Evolutionary conservation across 768 basidiomycete genomes (phyloP).

Genomic region (Cubamyces lactineus): DNA sequence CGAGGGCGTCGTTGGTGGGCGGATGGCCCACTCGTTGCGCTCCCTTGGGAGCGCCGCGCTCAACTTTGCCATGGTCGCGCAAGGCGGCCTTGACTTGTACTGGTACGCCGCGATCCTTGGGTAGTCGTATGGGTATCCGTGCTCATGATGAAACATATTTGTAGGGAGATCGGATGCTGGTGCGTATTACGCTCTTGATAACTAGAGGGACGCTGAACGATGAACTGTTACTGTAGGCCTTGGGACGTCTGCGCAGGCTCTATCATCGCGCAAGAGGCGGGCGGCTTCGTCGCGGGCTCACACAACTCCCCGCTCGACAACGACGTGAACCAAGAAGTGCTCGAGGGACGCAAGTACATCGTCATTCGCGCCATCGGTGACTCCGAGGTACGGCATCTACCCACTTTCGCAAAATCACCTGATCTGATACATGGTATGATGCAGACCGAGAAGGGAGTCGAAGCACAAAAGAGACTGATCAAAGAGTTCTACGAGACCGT

Average conservation of each 20-base stretch:
- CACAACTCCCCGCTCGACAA: conserved; percentile 45
- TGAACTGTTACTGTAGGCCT: conserved; percentile 49
- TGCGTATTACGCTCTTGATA: conserved; percentile 32
- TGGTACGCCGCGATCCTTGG: conserved; percentile 72
- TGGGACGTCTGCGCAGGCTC: conserved; percentile 94
- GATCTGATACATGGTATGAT: too few relatives aligned
- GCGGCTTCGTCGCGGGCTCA: conserved; percentile 77
- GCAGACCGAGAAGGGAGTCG: conserved; percentile 61
- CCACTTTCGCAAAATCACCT: too few relatives aligned
- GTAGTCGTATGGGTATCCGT: too few relatives aligned
- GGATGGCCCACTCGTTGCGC: conserved; percentile 84
- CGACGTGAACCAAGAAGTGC: conserved; percentile 67
- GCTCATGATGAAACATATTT: not conserved
- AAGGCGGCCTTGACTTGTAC: conserved; percentile 86
- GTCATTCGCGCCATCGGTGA: conserved; percentile 73
- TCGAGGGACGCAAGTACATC: conserved; percentile 80
- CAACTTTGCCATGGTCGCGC: conserved; percentile 83
- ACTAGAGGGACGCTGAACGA: not conserved
- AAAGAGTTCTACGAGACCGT: conserved; percentile 87
- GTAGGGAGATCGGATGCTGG: conserved; percentile 83
- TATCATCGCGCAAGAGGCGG: conserved; percentile 90
- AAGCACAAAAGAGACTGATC: conserved; percentile 80
- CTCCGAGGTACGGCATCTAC: conserved; percentile 45
- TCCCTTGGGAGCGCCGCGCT: conserved; percentile 84
- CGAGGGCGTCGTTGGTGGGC: conserved; percentile 64